These are phyloP conservation scores for Eucalyptus brandiana DNA, from an alignment of 345 rosid genomes.

Conservation along the genomic window DNA sequence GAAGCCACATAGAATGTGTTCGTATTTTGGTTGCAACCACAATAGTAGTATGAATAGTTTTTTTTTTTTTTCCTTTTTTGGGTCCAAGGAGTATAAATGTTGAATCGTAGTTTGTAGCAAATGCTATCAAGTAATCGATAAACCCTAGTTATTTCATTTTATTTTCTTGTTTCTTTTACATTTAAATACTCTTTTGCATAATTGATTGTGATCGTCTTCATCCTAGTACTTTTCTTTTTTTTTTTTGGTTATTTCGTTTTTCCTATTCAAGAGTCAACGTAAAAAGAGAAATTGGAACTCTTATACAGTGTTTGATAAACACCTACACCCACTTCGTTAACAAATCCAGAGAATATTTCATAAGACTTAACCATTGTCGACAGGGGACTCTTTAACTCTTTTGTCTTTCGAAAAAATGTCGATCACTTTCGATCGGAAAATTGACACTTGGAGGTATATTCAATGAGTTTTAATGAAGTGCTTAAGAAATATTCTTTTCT, in stretches of 20 bases:
- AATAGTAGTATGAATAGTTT: too few species aligned
- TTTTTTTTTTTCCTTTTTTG: too few species aligned
- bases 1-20: neutral
- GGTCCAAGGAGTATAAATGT: neutral
- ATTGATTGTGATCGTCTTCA: neutral
- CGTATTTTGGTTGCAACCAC: neutral
- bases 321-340: neutral
- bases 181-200: fast-evolving
- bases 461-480: neutral
- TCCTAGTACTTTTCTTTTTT: neutral
- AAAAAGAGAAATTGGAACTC: neutral
- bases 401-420: neutral
- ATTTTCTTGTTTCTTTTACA: neutral
- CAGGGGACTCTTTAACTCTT: neutral
- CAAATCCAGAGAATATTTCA: neutral
- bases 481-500: neutral
- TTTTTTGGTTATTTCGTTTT: neutral
- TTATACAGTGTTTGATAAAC: neutral
- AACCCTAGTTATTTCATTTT: neutral
- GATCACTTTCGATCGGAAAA: neutral
- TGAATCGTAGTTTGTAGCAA: neutral
- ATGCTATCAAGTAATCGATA: neutral
- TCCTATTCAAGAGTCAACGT: neutral
- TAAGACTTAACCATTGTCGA: neutral
- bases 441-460: neutral